A percentile compares a stretch with the other conserved stretches of the same genome.
These are phyloP conservation scores for Ampelomyces quisqualis DNA, from an alignment of 2,329 filamentous ascomycete genomes.

Conservation along the genomic window DNA sequence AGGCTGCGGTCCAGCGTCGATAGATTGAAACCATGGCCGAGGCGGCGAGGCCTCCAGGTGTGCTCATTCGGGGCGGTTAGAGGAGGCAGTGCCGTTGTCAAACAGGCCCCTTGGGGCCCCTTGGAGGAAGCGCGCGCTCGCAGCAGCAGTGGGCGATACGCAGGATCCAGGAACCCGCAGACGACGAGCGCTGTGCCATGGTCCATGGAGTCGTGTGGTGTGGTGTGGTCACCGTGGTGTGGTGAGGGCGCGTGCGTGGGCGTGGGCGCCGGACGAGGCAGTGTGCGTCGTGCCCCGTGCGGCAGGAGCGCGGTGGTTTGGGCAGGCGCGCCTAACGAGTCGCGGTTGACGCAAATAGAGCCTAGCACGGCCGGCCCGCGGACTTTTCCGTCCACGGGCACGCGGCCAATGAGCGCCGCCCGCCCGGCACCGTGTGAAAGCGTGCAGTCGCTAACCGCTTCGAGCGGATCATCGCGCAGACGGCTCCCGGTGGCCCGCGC, in stretches of 20 bases:
- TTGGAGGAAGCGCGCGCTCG: slow-evolving; percentile 22
- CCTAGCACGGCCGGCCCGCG: no score
- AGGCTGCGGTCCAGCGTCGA: no score
- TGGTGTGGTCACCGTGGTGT: no score
- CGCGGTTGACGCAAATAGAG: no score
- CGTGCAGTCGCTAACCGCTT: slow-evolving; percentile 23
- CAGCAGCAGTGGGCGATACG: slow-evolving; percentile 28
- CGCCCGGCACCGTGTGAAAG: slow-evolving; percentile 11
- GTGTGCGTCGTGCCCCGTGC: no score
- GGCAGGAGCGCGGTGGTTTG: no score
- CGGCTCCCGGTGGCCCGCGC: slow-evolving; percentile 15
- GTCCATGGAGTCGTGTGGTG: no score
- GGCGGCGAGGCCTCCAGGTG: slow-evolving; percentile 24
- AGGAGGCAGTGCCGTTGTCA: slow-evolving; percentile 27
- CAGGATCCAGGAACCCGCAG: slow-evolving; percentile 15
- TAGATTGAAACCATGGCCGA: slow-evolving; percentile 26
- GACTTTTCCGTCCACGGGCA: no score
- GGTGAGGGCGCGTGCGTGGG: no score
- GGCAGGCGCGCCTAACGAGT: no score
- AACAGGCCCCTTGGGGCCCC: not conserved
- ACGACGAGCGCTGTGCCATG: no score
- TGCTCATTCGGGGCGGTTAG: slow-evolving; percentile 32
- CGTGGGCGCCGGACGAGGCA: no score
- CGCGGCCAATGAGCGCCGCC: not conserved
- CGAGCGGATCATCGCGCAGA: slow-evolving; percentile 25